Conservation (phyloP, 371 early-diverging fungal species). For the Rhizomucor miehei region DNA sequence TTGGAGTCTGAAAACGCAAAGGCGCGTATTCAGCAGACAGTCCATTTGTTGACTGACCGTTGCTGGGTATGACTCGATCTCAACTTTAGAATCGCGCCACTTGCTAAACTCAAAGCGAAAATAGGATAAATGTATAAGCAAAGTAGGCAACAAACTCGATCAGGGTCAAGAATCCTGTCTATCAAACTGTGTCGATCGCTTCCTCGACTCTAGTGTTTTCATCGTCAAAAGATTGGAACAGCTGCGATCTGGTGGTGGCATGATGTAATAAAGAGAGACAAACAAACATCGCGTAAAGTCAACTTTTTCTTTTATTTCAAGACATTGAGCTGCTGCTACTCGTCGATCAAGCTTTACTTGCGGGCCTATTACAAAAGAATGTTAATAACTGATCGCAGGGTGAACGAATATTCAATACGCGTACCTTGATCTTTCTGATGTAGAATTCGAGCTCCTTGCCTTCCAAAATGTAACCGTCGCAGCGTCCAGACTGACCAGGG, state of each 20-base stretch:
- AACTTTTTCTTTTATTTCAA: too few relatives aligned
- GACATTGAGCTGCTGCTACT: too few relatives aligned
- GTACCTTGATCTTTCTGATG: conserved; percentile 75
- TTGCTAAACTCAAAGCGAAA: neutral
- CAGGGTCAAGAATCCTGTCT: conserved; percentile 67
- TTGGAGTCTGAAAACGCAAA: conserved; percentile 72
- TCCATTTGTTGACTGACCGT: conserved; percentile 69
- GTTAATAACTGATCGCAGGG: neutral
- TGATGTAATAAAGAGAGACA: too few relatives aligned
- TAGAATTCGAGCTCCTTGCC: conserved; percentile 96
- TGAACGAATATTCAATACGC: neutral
- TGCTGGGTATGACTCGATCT: conserved; percentile 54
- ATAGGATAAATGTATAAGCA: conserved; percentile 70
- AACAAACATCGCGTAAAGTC: too few relatives aligned
- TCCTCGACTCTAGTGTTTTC: conserved; percentile 71
- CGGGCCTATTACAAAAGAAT: neutral
- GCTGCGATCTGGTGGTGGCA: conserved; percentile 9
- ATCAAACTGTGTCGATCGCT: conserved; percentile 81
- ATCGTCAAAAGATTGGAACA: conserved; percentile 68
- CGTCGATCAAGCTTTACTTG: conserved; percentile 1
- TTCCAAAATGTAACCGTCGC: conserved; percentile 97
- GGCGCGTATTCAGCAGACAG: conserved; percentile 68
- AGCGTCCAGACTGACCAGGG: conserved; percentile 97
- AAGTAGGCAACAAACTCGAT: conserved; percentile 66
- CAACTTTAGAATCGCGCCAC: too few relatives aligned